Evolutionary conservation across 805 yeast species (phyloP).

Genomic region (Vanderwaltozyma verrucispora): DNA sequence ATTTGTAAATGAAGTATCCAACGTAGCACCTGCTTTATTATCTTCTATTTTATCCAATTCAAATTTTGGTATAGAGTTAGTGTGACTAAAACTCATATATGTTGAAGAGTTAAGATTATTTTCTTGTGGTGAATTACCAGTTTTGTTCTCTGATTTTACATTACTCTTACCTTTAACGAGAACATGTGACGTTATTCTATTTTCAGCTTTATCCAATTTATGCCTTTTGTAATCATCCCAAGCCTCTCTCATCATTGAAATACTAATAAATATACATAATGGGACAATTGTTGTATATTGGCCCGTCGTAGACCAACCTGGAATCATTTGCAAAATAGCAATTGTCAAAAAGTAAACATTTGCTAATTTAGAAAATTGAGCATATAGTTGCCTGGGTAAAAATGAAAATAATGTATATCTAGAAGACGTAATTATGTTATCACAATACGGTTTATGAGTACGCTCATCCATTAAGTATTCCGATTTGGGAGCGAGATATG

Average conservation of each 20-base stretch:
- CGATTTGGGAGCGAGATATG: conserved; percentile 8
- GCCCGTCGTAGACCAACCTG: conserved; percentile 96
- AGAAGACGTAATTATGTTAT: conserved; percentile 74
- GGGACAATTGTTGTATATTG: conserved; percentile 91
- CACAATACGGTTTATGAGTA: conserved; percentile 41
- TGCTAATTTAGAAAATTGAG: conserved; percentile 89
- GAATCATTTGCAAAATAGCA: conserved; percentile 90
- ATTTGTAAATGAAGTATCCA: conserved; percentile 2
- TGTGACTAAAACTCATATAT: no score
- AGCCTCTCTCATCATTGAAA: conserved; percentile 88
- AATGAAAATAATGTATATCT: conserved; percentile 74
- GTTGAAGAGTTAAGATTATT: neutral
- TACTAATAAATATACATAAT: conserved; percentile 69
- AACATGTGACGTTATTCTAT: conserved; percentile 38
- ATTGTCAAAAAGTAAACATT: conserved; percentile 83
- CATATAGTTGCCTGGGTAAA: conserved; percentile 76
- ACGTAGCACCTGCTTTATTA: no score
- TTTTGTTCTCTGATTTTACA: no score
- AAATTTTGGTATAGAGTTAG: no score
- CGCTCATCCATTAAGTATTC: conserved; percentile 58
- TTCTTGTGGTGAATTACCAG: no score
- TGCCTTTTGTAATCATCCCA: conserved; percentile 89
- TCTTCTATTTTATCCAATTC: no score
- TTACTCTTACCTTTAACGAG: no score
- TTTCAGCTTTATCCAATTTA: conserved; percentile 75